Evolutionary conservation across 108 stramenopile genomes (phyloP), one percentile per base, ranked within the genome.

Genomic region (Craspedostauros australis): DNA sequence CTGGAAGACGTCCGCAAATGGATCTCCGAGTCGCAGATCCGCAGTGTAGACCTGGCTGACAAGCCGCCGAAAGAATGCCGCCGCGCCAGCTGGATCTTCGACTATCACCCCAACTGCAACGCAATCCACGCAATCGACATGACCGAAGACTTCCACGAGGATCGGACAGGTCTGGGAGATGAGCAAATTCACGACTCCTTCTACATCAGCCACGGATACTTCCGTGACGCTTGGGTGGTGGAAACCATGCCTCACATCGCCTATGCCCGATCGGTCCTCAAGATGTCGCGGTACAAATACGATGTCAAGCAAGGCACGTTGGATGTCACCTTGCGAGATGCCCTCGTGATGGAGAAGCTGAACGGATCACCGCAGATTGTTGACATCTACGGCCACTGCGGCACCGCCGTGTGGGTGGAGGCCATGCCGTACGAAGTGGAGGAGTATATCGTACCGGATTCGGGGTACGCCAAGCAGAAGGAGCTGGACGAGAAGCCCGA

Each of bases 341-440:
- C 81, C 8, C 32, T 88, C 28, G 60, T 88, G 14, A 80, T 77
- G 80, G 87, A 88, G 27, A 60, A 76, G 21, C 27, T 88, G 58
- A 66, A 74, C 4, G 49, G 50, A 28, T 76, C 80, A 2, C 80
- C 82, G 20, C 59, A 70, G 15, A 80, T 88, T 32, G 66, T 88
- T 24, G 54, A 85, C 39, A 64, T 82, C 6, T 88, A 79, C 30
- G 79, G 81, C 14, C 75, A 85, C 41, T 88, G 87, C 49, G 79
- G 76, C 2, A 48, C 46, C 22, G 49, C 79, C 14, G 64, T 83
- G 0, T 55, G 66, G 41, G 71, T 63, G 5, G 82, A 84, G 51
- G 60, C 68, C 0, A 63, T 63, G 6, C 65, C 79, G n/a, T 65
- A 64, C 14, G 74, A 81, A 54, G 73, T 81, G 36, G 69, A 79